A percentile compares a stretch with the other conserved stretches of the same genome.
Evolutionary conservation across 805 yeast genomes (phyloP).

Genomic region (Wickerhamiella australiensis): DNA sequence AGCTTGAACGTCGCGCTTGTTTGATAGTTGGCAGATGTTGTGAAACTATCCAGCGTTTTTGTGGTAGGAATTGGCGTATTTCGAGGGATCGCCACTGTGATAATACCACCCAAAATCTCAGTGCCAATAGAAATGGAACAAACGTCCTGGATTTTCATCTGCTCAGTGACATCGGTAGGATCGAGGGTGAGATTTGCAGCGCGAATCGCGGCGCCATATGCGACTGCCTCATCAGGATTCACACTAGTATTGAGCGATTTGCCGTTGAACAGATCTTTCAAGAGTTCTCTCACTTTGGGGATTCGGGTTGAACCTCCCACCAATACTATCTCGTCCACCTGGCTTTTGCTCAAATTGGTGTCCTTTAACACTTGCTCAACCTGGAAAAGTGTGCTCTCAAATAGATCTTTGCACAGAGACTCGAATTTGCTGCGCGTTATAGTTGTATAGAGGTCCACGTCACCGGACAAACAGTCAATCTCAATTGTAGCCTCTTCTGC

Average conservation of each 20-base stretch:
- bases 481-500: conserved; percentile 93
- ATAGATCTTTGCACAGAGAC: conserved; percentile 83
- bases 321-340: conserved; percentile 85
- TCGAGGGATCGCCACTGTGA: conserved; percentile 98
- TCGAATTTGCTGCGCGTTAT: conserved; percentile 97
- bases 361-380: conserved; percentile 93
- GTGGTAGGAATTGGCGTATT: conserved; percentile 98
- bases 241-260: conserved; percentile 92
- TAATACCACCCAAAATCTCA: conserved; percentile 98
- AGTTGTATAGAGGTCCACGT: conserved; percentile 88
- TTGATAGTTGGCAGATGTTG: too few relatives aligned
- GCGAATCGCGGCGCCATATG: conserved; percentile 99
- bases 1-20: too few relatives aligned
- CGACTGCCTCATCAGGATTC: conserved; percentile 99
- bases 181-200: conserved; percentile 97
- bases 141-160: conserved; percentile 88
- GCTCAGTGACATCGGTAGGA: conserved; percentile 84
- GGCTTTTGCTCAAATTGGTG: conserved; percentile 70
- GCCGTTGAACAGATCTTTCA: conserved; percentile 91
- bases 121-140: conserved; percentile 98
- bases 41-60: too few relatives aligned
- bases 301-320: conserved; percentile 99
- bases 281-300: conserved; percentile 92
- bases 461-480: conserved; percentile 88
- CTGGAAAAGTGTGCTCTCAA: conserved; percentile 88